Percentiles rank a stretch among this genome's conserved stretches.
Evolutionary conservation across 192 early-diverging fungal species (phyloP).

Genomic region (Podila minutissima): DNA sequence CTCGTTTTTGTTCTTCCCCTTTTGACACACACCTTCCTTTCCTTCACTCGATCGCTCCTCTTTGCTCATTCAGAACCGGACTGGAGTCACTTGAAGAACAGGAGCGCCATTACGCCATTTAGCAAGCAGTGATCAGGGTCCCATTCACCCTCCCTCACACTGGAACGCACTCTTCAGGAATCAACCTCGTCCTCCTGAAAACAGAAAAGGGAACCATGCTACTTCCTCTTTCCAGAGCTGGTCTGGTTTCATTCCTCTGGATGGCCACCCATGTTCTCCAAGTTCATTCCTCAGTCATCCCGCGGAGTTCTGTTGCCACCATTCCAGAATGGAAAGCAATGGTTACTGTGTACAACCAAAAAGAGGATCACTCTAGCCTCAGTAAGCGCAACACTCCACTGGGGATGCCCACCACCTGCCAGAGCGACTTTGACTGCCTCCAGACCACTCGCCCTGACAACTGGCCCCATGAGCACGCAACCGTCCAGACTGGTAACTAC

Average conservation of each 20-base stretch:
- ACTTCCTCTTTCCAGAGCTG: background rate
- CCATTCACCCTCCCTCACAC: no score
- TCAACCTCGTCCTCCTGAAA: background rate
- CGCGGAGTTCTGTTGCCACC: background rate
- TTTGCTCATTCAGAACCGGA: background rate
- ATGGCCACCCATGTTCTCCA: background rate
- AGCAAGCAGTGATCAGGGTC: no score
- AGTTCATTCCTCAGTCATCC: background rate
- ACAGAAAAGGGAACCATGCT: background rate
- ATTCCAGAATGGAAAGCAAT: background rate
- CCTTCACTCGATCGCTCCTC: background rate
- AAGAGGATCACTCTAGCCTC: background rate
- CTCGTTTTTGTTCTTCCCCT: background rate
- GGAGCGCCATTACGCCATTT: background rate
- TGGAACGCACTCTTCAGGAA: no score
- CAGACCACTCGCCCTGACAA: conserved; percentile 15
- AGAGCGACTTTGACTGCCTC: conserved; percentile 39
- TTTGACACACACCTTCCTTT: background rate
- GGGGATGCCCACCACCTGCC: conserved; percentile 24
- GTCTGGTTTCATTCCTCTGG: background rate
- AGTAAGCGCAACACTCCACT: conserved; percentile 22
- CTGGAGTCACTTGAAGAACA: background rate
- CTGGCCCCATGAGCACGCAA: conserved; percentile 28
- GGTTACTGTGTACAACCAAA: background rate
- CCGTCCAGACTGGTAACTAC: conserved; percentile 59